Base-by-base conservation (phyloP, 768 basidiomycete genomes). In the Lactarius sp. region DNA sequence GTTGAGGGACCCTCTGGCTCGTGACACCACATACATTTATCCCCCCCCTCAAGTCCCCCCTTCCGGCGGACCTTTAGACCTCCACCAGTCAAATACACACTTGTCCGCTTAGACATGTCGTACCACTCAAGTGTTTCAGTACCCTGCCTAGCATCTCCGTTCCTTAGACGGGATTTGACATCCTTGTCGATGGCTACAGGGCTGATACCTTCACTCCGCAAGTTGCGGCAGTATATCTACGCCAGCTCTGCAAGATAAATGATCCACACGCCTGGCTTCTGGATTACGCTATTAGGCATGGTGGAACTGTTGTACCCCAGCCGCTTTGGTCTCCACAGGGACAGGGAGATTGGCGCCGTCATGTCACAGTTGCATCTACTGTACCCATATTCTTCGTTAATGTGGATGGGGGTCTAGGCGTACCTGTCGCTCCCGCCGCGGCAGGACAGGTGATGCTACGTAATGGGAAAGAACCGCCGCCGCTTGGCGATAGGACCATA, bases 331-430 rank as follows among this genome's bases (percentile, higher is more conserved):
- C 14, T 10, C 66, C 66, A 2, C 53, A 50, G 13, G 57, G 56
- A 16, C 62, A 56, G 16, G 56, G 60, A 9, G 62, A 64, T n/a
- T 51, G 62, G 49, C 52, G 56, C 16, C 62, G 58, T 27, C 50
- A 59, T 22, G 66, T 66, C 8, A 4, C 44, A 34, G 2, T 39
- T 64, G 9, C 50, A 55, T 16, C 46, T 59, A 14, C n/a, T n/a
- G n/a, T n/a, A n/a, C 66, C 66, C 20, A 27, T 66, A 0, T 66
- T 65, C 53, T 66, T 66, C 12, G n/a, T 59, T 2, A 55, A 60
- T 18, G 3, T 1, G 10, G 27, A 27, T 10, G 62, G 65, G 20
- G n/a, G 0, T 34, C 47, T 64, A 2, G 65, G 65, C 6, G 59
- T 66, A 33, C 50, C 64, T 42, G 49, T 65, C 10, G 34, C 22